Percentiles rank a stretch among this genome's conserved stretches.
Evolutionary conservation across 1,284 basidiomycete species (phyloP).

Genomic region (Apiotrichum veenhuisii): DNA sequence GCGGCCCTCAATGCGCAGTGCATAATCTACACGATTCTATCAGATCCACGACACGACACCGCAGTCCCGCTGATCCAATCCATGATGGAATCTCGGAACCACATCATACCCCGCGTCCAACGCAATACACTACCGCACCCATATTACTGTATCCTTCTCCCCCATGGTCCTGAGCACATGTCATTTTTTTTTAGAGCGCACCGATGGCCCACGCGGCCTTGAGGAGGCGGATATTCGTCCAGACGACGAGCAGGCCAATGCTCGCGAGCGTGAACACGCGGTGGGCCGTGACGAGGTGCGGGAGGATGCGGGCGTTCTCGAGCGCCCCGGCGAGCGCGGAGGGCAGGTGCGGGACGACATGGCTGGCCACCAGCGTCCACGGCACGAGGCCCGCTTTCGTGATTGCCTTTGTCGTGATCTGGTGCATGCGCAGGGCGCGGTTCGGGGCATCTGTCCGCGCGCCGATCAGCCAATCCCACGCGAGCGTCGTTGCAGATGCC

Average conservation of each 20-base stretch:
- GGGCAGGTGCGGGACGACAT: background rate
- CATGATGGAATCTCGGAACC: background rate
- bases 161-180: too few relatives aligned
- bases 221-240: slow-evolving; percentile 18
- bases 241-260: slow-evolving; percentile 10
- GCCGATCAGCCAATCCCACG: slow-evolving; percentile 18
- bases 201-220: slow-evolving; percentile 21
- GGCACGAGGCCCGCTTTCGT: background rate
- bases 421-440: slow-evolving; percentile 10
- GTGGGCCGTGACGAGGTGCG: background rate
- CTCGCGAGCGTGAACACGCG: slow-evolving; percentile 7
- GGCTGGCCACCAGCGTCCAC: background rate
- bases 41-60: background rate
- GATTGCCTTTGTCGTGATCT: background rate
- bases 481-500: slow-evolving; percentile 5
- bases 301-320: background rate
- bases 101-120: too few relatives aligned
- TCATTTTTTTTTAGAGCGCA: slow-evolving; percentile 15
- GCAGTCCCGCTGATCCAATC: background rate
- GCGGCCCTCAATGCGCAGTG: background rate
- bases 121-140: background rate
- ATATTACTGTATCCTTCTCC: too few relatives aligned
- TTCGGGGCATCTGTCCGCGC: slow-evolving; percentile 13
- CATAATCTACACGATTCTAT: slow-evolving; percentile 1
- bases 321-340: background rate